phyloP scores from a whole-genome alignment of 805 yeast genomes.

The Ogataea corticis region DNA sequence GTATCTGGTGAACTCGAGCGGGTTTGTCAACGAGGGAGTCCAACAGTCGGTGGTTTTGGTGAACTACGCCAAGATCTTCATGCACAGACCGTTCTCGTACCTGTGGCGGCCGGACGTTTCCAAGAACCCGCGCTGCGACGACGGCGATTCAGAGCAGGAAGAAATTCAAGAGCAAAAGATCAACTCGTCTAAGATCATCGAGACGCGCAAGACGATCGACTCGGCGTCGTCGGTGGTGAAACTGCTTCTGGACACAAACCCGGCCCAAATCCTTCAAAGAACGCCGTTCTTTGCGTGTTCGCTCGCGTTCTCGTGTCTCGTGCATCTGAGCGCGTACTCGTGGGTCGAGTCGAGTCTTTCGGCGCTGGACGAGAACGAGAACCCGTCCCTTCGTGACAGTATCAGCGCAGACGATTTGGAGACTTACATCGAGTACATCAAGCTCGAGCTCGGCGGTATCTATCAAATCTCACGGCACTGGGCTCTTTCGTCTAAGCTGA shows the following conservation, averaged over 20 bases:
- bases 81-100: slow-evolving; percentile 54
- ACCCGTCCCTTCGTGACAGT: slow-evolving; percentile 24
- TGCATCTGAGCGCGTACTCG: slow-evolving; percentile 52
- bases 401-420: slow-evolving; percentile 40
- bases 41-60: slow-evolving; percentile 50
- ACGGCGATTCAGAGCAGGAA: slow-evolving; percentile 34
- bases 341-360: slow-evolving; percentile 47
- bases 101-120: slow-evolving; percentile 52
- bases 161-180: slow-evolving; percentile 35
- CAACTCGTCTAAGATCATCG: slow-evolving; percentile 48
- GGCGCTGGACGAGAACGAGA: slow-evolving; percentile 15
- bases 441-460: slow-evolving; percentile 49
- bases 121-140: slow-evolving; percentile 40
- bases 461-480: slow-evolving; percentile 52
- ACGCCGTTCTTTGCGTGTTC: slow-evolving; percentile 56
- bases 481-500: slow-evolving; percentile 48
- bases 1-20: slow-evolving; percentile 42
- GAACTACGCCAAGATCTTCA: slow-evolving; percentile 54
- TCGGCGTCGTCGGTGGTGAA: slow-evolving; percentile 52
- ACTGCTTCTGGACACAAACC: slow-evolving; percentile 47
- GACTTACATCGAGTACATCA: slow-evolving; percentile 48
- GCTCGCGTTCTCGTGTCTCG: slow-evolving; percentile 51
- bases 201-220: slow-evolving; percentile 54
- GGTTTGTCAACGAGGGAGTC: slow-evolving; percentile 53
- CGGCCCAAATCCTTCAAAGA: slow-evolving; percentile 42